Evolutionary conservation across 2,329 filamentous ascomycete genomes (phyloP), one percentile per base, ranked within the genome.

Genomic region (Scorias spongiosa): DNA sequence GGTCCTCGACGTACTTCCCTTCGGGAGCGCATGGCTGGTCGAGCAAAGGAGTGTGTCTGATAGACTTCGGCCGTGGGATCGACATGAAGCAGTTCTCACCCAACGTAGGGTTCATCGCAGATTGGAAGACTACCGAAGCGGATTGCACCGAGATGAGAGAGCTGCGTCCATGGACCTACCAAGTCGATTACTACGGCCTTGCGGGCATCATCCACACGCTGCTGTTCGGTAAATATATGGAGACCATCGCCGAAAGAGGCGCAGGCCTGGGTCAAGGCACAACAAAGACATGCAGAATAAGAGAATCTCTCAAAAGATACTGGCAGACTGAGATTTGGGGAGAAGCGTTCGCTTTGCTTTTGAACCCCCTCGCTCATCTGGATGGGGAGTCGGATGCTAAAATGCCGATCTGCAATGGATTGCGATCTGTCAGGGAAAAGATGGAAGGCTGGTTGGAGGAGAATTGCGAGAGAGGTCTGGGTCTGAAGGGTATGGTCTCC

Each of bases 141-240:
- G 91, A 98, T 64, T 98, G 91, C 63, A 81, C 84, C 14, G 91
- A 98, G 69, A 94, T 96, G 76, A 81, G 88, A 40, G 89, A 98
- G 65, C 76, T 86, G 45, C 75, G 89, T 1, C 87, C 88, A 0
- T 98, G 91, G 91, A 96, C 89, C 1, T 95, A 87, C 69, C 91
- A 98, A 62, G 85, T 95, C 52, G 91, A 98, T 66, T 93, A 96
- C 56, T 85, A 93, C 62, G 91, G 91, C 10, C 72, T 95, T 0
- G 91, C 91, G 0, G 87, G 86, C 4, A 84, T 85, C 18, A 70
- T 96, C 4, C 87, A 98, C 64, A 81, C 78, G 38, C 74, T 98
- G 54, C 74, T 98, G 2, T 98, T 95, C 59, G 89, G 91, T 9
- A 87, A 84, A 57, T 96, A 96, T 64, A 91, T 98, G 55, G 85